phyloP scores from a whole-genome alignment of 2,329 filamentous ascomycete species.

The Fusarium sp. region DNA sequence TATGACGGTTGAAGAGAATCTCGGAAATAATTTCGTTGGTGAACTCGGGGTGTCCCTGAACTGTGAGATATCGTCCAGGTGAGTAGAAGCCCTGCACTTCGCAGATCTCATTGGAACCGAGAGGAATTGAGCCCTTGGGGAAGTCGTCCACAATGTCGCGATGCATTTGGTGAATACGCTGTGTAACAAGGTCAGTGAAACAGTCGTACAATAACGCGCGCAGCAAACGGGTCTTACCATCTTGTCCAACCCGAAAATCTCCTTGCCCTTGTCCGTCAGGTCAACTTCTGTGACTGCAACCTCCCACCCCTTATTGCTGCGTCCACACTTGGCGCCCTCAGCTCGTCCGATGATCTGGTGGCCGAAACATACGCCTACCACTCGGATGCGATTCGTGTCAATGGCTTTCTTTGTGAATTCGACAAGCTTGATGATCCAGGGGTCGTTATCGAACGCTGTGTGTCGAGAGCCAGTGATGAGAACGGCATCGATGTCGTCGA shows the following conservation, averaged over 20 bases:
- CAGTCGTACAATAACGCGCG: constrained; percentile 64
- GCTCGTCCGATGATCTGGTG: constrained; percentile 59
- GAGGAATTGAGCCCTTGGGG: constrained; percentile 51
- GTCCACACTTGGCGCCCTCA: constrained; percentile 49
- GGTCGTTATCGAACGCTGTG: constrained; percentile 54
- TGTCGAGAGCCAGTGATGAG: constrained; percentile 80
- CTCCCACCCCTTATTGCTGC: constrained; percentile 56
- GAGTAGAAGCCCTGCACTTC: constrained; percentile 55
- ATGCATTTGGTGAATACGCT: constrained; percentile 59
- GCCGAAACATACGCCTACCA: constrained; percentile 59
- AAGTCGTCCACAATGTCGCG: constrained; percentile 54
- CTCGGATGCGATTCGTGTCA: constrained; percentile 66
- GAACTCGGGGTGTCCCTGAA: constrained; percentile 61
- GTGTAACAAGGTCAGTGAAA: constrained; percentile 55
- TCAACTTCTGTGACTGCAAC: constrained; percentile 54
- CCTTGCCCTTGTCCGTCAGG: constrained; percentile 52
- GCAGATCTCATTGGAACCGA: constrained; percentile 54
- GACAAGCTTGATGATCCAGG: constrained; percentile 56
- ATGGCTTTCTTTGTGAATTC: constrained; percentile 49
- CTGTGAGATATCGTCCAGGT: constrained; percentile 50
- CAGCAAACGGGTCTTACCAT: constrained; percentile 51
- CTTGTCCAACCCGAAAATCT: constrained; percentile 50
- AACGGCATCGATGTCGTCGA: constrained; percentile 82
- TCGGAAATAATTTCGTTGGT: constrained; percentile 51
- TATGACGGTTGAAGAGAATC: constrained; percentile 62